A percentile compares a stretch with the other conserved stretches of the same genome.
Evolutionary conservation across 306 rosid genomes (phyloP).

Genomic region (Glycine tomentella): DNA sequence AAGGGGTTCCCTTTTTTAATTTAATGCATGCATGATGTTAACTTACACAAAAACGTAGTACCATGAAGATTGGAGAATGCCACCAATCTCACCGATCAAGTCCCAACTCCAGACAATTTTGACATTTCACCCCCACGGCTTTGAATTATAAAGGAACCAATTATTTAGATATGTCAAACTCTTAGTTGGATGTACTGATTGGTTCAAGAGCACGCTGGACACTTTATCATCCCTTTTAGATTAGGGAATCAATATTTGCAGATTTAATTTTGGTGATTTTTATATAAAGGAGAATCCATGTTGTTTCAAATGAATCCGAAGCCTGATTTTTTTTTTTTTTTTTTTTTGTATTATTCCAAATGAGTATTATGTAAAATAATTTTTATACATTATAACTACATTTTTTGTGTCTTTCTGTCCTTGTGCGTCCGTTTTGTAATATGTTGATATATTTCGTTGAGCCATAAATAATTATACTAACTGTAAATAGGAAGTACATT

Average conservation of each 20-base stretch:
- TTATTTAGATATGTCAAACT: neutral
- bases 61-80: conserved; percentile 27
- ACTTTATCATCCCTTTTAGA: neutral
- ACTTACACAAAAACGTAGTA: neutral
- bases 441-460: neutral
- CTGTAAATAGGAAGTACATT: neutral
- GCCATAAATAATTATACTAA: neutral
- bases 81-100: neutral
- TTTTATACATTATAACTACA: neutral
- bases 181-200: conserved; percentile 5
- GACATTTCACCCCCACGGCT: neutral
- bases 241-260: neutral
- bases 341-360: neutral
- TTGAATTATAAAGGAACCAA: conserved; percentile 17
- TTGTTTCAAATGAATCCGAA: conserved; percentile 15
- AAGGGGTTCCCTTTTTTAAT: neutral
- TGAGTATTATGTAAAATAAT: conserved; percentile 7
- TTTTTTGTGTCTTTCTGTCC: neutral
- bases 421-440: neutral
- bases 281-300: neutral
- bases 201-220: neutral
- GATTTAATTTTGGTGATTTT: neutral
- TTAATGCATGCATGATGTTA: neutral
- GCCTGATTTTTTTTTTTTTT: neutral
- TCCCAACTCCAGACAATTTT: neutral